Evolutionary conservation across 106 monocot genomes (phyloP), one percentile per base, ranked within the genome.

Genomic region (Platanthera guangdongensis): DNA sequence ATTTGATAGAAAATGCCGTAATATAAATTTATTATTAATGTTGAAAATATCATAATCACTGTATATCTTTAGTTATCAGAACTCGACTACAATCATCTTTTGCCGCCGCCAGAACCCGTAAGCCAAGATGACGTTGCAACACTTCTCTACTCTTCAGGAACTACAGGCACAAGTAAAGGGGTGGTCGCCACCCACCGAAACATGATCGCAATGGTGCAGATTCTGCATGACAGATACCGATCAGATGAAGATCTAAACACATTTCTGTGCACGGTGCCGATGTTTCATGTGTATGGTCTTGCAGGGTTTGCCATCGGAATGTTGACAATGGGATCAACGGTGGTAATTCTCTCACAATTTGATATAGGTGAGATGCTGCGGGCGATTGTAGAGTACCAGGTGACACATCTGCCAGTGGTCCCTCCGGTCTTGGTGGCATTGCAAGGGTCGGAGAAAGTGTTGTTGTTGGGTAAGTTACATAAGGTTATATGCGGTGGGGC

Each of bases 201-300:
- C 59, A 81, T 95, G 52, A 90, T 95, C 64, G 78, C 90, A n/a
- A 85, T 81, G 81, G 84, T 83, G 16, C 50, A 86, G 81, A 88
- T 92, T 79, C 74, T 89, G 74, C 14, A 78, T 15, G 86, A 77
- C 32, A 73, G 85, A 5, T 86, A 86, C 84, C 72, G 75, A 19
- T 75, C 78, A 8, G 86, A 83, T 3, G 83, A 52, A 6, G 73
- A 10, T 46, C 19, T 73, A 14, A 73, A 84, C 39, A 87, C 83
- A 4, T 92, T 91, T 84, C 71, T 95, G 73, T 95, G 91, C 89
- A 92, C 92, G 9, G 89, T 95, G 18, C 92, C 95, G 21, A 89
- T 95, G 92, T 95, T 95, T 86, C 95, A 95, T 76, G 75, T 95
- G 50, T 95, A 87, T 76, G 95, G 95, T 79, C 84, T 95, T 11